Base-by-base conservation (phyloP, 208 protist species). In the Leishmania mexicana region DNA sequence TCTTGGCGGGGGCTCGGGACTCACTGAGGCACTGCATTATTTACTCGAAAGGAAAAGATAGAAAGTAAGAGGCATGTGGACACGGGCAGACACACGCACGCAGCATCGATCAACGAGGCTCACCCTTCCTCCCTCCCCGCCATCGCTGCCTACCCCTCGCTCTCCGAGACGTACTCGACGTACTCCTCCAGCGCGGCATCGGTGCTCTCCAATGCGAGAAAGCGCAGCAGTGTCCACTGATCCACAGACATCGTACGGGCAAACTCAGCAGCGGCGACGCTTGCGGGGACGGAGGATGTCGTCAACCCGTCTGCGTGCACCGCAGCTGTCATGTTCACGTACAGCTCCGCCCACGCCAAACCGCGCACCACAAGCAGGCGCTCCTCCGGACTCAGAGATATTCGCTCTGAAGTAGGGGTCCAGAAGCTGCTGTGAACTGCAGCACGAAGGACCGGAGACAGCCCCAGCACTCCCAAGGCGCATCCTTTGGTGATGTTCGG, bases 261-360 rank as follows among this genome's bases (percentile, higher is more conserved):
- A 76, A 88, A 88, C 11, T 40, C 73, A n/a, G 83, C 89, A 2
- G 86, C 90, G 38, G 60, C 71, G 10, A 62, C n/a, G 49, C 85
- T 92, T 31, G 80, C 79, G 2, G 75, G 68, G n/a, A 5, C 75
- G 13, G 70, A 67, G 3, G 38, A 38, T 71, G 60, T 19, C 17
- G 53, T 24, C 53, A 49, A 40, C 40, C 47, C 17, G 19, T 49
- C 35, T 19, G 68, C 31, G 40, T 60, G 54, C 35, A 17, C 65
- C 10, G 68, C 70, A 60, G 60, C 40, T 45, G 21, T 40, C 60
- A 62, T 80, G 74, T 90, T 96, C 65, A 85, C 85, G 77, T 84
- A 85, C 19, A 94, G 85, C 85, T 95, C 91, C 72, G 89, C 86
- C 91, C 90, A 95, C 68, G 91, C 92, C n/a, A 95, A 84, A 3